Evolutionary conservation across 305 asterid genomes (phyloP).

Genomic region (Petunia hybrid): DNA sequence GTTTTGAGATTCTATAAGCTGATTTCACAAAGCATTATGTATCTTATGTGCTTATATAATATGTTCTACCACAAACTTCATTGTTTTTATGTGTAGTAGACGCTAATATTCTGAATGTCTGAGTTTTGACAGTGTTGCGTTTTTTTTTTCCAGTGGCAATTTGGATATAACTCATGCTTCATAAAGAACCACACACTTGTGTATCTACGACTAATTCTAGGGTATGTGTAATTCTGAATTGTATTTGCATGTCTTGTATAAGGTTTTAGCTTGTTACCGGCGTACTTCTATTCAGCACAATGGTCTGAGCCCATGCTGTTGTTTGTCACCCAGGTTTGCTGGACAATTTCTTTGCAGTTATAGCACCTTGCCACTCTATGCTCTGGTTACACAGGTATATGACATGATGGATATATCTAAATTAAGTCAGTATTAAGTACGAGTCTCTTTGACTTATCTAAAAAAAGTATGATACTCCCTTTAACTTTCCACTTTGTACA

Average conservation of each 20-base stretch:
- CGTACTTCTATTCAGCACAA: not conserved
- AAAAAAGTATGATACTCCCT: not conserved
- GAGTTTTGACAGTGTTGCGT: conserved; percentile 27
- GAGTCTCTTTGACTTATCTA: too few relatives aligned
- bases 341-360: conserved; percentile 99
- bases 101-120: conserved; percentile 24
- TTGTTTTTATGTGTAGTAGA: not conserved
- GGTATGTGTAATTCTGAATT: conserved; percentile 55
- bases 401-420: not conserved
- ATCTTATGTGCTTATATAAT: not conserved
- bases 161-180: conserved; percentile 93
- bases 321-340: conserved; percentile 60
- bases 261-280: not conserved
- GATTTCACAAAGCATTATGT: not conserved
- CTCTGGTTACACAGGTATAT: conserved; percentile 94
- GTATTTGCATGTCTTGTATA: not conserved
- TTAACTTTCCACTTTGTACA: not conserved
- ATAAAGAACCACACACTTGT: conserved; percentile 76
- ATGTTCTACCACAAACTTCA: conserved; percentile 18
- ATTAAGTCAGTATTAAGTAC: not conserved
- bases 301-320: conserved; percentile 35
- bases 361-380: conserved; percentile 98
- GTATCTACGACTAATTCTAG: conserved; percentile 80
- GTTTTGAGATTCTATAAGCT: not conserved
- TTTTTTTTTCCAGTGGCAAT: conserved; percentile 84